phyloP scores from a whole-genome alignment of 352 stramenopile species.

The Blastocystis sp. region DNA sequence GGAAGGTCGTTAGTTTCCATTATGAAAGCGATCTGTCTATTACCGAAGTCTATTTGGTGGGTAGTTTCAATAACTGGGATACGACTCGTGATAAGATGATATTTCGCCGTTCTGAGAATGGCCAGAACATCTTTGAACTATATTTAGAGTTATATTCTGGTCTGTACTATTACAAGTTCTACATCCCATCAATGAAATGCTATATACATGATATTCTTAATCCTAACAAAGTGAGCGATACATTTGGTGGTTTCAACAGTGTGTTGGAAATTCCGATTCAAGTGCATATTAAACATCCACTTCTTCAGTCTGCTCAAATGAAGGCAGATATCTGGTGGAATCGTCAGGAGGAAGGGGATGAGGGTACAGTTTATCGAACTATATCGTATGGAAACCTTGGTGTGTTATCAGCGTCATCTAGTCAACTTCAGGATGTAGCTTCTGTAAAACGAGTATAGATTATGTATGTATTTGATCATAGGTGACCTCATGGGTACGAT shows the following conservation, averaged over 20 bases:
- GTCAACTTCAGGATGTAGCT: neutral
- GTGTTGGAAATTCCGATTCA: conserved; percentile 49
- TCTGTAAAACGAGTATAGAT: neutral
- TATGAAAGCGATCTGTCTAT: neutral
- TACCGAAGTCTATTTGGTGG: conserved; percentile 31
- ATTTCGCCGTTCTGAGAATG: neutral
- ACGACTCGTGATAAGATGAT: conserved; percentile 34
- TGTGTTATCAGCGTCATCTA: neutral
- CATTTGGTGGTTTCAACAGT: conserved; percentile 49
- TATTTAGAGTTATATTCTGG: conserved; percentile 47
- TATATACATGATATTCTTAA: conserved; percentile 14
- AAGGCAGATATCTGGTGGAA: conserved; percentile 47
- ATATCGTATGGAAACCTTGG: conserved; percentile 36
- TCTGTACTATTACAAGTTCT: conserved; percentile 61
- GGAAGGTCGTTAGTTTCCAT: conserved; percentile 53
- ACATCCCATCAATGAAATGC: neutral
- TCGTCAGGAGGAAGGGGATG: neutral
- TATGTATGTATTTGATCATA: neutral
- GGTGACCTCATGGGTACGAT: conserved; percentile 25
- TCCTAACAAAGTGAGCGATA: conserved; percentile 10
- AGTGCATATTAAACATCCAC: conserved; percentile 29
- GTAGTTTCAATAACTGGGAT: conserved; percentile 55
- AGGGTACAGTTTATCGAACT: neutral
- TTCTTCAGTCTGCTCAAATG: conserved; percentile 21
- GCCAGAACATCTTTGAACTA: conserved; percentile 30